Evolutionary conservation across 2,329 filamentous ascomycete genomes (phyloP).

Genomic region (Aspergillus flavus): DNA sequence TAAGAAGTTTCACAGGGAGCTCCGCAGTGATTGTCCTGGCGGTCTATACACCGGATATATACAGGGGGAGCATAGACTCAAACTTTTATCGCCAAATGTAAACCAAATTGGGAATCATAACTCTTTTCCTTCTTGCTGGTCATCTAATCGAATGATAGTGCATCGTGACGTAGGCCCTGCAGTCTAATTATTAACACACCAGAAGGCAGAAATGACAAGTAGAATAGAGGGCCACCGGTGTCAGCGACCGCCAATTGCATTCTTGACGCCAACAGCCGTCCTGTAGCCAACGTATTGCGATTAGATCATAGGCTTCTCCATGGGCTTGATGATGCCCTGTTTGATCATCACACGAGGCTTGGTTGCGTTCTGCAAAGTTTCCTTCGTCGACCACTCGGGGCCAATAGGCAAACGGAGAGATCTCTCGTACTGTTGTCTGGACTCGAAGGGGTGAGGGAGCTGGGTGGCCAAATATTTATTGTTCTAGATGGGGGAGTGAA

Average conservation of each 20-base stretch:
- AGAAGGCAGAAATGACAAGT: background rate
- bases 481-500: constrained; percentile 57
- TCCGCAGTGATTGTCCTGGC: background rate
- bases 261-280: constrained; percentile 12
- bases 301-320: constrained; percentile 72
- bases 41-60: background rate
- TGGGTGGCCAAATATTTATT: constrained; percentile 81
- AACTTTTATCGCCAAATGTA: background rate
- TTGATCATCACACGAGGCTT: constrained; percentile 90
- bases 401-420: constrained; percentile 84
- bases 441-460: constrained; percentile 90
- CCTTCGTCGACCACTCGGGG: constrained; percentile 95
- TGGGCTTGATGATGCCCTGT: constrained; percentile 84
- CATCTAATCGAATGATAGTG: background rate
- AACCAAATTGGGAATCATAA: background rate
- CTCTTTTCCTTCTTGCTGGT: background rate
- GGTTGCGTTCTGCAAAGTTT: constrained; percentile 84
- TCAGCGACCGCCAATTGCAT: background rate
- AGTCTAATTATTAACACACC: background rate
- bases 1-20: background rate
- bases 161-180: background rate
- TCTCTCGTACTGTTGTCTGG: constrained; percentile 83
- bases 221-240: background rate
- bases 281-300: constrained; percentile 4
- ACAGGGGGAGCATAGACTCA: background rate